phyloP scores from a whole-genome alignment of 176 grass and related monocot species.

The Poa annua region DNA sequence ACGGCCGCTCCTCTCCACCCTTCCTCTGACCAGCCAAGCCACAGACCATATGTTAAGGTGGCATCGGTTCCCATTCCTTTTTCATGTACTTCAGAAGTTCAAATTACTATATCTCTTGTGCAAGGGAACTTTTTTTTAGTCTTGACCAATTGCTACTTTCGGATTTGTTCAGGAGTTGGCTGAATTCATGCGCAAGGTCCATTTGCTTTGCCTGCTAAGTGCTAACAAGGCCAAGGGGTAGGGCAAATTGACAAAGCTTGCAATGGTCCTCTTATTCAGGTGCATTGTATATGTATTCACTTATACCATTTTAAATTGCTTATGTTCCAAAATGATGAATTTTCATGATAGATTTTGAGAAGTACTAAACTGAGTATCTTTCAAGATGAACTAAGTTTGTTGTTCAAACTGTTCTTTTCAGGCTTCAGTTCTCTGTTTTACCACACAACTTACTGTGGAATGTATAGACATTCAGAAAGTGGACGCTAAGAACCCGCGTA shows the following conservation, averaged over 20 bases:
- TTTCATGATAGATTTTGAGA: not conserved
- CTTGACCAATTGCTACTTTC: not conserved
- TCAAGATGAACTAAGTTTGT: slow-evolving; percentile 1
- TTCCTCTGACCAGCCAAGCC: not conserved
- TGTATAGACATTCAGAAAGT: slow-evolving; percentile 58
- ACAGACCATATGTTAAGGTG: not conserved
- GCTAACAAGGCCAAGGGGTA: slow-evolving; percentile 81
- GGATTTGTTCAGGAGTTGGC: slow-evolving; percentile 68
- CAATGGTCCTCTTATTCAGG: slow-evolving; percentile 89
- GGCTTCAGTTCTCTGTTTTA: slow-evolving; percentile 82
- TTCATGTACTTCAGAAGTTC: not conserved
- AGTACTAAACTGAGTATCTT: slow-evolving; percentile 13
- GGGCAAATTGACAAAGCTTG: slow-evolving; percentile 40
- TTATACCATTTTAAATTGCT: not conserved
- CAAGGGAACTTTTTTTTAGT: not conserved
- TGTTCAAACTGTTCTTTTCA: slow-evolving; percentile 51
- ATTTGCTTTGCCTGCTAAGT: slow-evolving; percentile 88
- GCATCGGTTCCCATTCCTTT: not conserved
- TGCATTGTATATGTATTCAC: slow-evolving; percentile 40
- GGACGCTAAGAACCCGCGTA: slow-evolving; percentile 50
- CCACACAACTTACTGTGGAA: slow-evolving; percentile 57
- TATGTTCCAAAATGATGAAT: slow-evolving; percentile 17
- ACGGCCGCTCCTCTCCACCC: too few relatives aligned
- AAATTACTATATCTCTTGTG: not conserved
- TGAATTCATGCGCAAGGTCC: slow-evolving; percentile 80